Evolutionary conservation across 768 basidiomycete species (phyloP).

Genomic region (Amanita pseudoporphyria): DNA sequence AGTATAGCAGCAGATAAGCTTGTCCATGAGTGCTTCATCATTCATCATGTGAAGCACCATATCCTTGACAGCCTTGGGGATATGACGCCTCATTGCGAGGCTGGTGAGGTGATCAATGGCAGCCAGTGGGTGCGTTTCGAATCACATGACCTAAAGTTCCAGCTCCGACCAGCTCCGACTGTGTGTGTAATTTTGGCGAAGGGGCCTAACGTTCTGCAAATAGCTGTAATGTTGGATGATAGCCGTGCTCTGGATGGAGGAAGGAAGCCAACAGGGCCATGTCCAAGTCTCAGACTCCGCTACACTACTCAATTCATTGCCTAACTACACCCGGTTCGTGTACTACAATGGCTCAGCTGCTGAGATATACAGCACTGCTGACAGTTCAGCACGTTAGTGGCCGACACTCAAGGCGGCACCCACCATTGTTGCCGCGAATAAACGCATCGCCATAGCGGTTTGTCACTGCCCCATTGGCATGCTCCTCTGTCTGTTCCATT

Average conservation of each 20-base stretch:
- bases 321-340: not conserved
- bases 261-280: not conserved
- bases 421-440: constrained; percentile 90
- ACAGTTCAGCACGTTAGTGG: constrained; percentile 1
- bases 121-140: no score
- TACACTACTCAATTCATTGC: not conserved
- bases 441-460: constrained; percentile 95
- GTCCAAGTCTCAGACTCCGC: not conserved
- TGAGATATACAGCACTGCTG: constrained; percentile 68
- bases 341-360: constrained; percentile 38
- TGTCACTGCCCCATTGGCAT: constrained; percentile 79
- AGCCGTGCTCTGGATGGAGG: not conserved
- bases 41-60: no score
- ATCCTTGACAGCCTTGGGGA: no score
- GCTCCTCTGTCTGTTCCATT: constrained; percentile 93
- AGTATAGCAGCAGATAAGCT: no score
- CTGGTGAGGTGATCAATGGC: no score
- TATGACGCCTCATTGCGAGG: no score
- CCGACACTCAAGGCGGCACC: constrained; percentile 4
- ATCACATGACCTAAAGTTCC: no score
- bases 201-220: no score
- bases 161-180: no score
- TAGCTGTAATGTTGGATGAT: not conserved
- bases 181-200: no score
- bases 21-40: no score